A percentile compares a stretch with the other conserved stretches of the same genome.
Conservation (phyloP, 495 filamentous ascomycete genomes). For the Lophiostoma macrostomum region DNA sequence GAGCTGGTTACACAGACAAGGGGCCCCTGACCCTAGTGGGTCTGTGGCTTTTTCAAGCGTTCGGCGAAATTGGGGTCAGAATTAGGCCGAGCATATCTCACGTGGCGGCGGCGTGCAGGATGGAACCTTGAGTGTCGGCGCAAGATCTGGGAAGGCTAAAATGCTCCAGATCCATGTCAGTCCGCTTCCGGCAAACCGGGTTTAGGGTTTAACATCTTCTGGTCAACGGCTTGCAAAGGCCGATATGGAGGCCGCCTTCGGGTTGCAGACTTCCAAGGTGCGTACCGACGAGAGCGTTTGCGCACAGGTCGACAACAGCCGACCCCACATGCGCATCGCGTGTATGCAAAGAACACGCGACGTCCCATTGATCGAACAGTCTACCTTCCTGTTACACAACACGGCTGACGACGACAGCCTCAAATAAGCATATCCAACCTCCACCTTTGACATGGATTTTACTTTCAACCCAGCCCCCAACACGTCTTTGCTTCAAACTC, state of each 20-base stretch:
- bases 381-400: constrained; percentile 19
- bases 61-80: constrained; percentile 19
- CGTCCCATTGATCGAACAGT: constrained; percentile 5
- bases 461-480: too few relatives aligned
- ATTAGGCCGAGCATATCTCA: constrained; percentile 23
- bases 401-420: constrained; percentile 17
- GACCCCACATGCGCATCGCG: background rate
- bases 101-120: constrained; percentile 16
- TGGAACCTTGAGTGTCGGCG: constrained; percentile 7
- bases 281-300: background rate
- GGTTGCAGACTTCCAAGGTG: too few relatives aligned
- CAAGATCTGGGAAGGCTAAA: constrained; percentile 1
- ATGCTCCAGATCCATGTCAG: background rate
- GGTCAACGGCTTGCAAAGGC: background rate
- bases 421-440: background rate
- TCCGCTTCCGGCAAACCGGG: constrained; percentile 18
- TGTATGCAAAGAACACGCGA: background rate
- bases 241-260: background rate
- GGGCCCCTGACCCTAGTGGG: constrained; percentile 23
- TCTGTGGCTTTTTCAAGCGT: constrained; percentile 9
- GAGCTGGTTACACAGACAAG: constrained; percentile 21
- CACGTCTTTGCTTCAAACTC: too few relatives aligned
- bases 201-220: constrained; percentile 9
- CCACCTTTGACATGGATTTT: too few relatives aligned
- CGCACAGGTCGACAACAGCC: background rate